Percentiles rank a stretch among this genome's conserved stretches.
Evolutionary conservation across 2,329 filamentous ascomycete genomes (phyloP).

Genomic region (Daldinia sp.): DNA sequence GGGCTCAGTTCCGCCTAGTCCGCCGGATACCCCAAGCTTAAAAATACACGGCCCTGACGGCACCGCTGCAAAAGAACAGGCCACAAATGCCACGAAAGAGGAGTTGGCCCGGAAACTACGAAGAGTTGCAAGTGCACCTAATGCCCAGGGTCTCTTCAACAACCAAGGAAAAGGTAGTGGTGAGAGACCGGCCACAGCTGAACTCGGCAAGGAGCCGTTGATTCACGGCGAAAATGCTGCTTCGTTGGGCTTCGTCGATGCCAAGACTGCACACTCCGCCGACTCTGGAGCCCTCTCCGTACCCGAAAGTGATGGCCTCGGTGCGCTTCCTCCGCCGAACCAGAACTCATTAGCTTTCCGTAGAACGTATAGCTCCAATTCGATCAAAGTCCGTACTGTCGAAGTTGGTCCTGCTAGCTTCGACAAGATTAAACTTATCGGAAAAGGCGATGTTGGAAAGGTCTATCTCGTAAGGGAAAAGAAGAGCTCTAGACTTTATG

Average conservation of each 20-base stretch:
- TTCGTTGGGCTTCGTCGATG: slow-evolving; percentile 57
- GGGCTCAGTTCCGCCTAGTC: slow-evolving; percentile 89
- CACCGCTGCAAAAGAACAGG: slow-evolving; percentile 63
- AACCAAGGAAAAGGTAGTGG: slow-evolving; percentile 61
- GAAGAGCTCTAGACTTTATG: slow-evolving; percentile 93
- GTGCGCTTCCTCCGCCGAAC: slow-evolving; percentile 71
- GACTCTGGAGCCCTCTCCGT: slow-evolving; percentile 51
- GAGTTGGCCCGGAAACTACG: slow-evolving; percentile 92
- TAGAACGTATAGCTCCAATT: slow-evolving; percentile 97
- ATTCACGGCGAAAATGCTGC: slow-evolving; percentile 63
- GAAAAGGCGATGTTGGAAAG: slow-evolving; percentile 98
- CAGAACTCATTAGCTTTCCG: slow-evolving; percentile 80
- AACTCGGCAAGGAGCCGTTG: slow-evolving; percentile 84
- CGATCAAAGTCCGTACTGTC: slow-evolving; percentile 97
- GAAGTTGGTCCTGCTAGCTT: slow-evolving; percentile 96
- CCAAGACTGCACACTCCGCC: slow-evolving; percentile 52
- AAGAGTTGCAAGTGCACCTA: slow-evolving; percentile 94
- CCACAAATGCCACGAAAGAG: slow-evolving; percentile 84
- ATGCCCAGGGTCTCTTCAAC: slow-evolving; percentile 90
- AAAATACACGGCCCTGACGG: slow-evolving; percentile 75
- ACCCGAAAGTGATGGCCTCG: slow-evolving; percentile 60
- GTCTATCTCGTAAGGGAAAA: slow-evolving; percentile 98
- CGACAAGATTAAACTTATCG: slow-evolving; percentile 99
- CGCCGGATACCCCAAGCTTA: slow-evolving; percentile 85
- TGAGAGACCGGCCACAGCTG: slow-evolving; percentile 82